Base-by-base conservation (phyloP, 106 monocot genomes). In the Phalaenopsis aphrodite region DNA sequence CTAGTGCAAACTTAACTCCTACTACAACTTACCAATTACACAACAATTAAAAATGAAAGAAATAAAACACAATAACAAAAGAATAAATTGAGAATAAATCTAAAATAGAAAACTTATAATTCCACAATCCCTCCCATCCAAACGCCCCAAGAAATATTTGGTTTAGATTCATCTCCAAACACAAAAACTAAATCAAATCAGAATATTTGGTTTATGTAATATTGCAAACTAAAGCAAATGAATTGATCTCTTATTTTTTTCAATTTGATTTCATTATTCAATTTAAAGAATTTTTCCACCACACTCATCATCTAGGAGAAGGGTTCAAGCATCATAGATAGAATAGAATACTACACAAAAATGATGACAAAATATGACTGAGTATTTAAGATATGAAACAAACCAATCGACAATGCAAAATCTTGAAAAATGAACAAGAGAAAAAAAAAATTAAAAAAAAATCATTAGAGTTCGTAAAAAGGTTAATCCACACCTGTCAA, bases 401-500 rank as follows among this genome's bases (percentile, higher is more conserved):
- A 75, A 48, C 2, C 45, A 48, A 48, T 47, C 23, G 19, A 19
- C 45, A 75, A 24, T 45, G 75, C n/a, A 46, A 30, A 30, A 75
- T 48, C n/a, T 75, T 75, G 5, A 75, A 47, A 76, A 10, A 24
- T 49, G 76, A 4, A 24, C 48, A 12, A 76, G 49, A 43, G 9
- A 74, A 12, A 42, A 18, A 64, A 10, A 12, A 12, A 38, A 37
- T 38, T 0, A 38, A 69, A 38, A 5, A 69, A 69, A 69, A 10
- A 23, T 69, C 38, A 38, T 36, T 39, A 74, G 43, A 74, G 19
- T 19, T 74, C 4, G 65, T 58, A 76, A 14, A 24, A 47, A 77
- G 16, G 43, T 57, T n/a, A 17, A 71, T 37, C 0, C 75, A 46
- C 56, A 98, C 97, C 94, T 94, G 78, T 92, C 94, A 38, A 85